phyloP scores from a whole-genome alignment of 2,329 filamentous ascomycete genomes.

The Cladosporium phlei region DNA sequence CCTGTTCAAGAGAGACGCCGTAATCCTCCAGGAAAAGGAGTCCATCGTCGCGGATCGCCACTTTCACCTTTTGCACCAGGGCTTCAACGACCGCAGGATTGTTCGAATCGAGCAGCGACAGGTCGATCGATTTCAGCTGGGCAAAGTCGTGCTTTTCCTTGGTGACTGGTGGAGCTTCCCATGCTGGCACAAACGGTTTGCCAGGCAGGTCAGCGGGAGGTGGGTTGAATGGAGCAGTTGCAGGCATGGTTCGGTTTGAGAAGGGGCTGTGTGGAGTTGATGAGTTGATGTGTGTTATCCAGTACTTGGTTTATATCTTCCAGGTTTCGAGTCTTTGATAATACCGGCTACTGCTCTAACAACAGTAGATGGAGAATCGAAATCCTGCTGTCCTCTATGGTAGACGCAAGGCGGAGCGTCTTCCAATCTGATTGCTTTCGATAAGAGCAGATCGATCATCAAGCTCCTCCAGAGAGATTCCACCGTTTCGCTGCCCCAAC shows the following conservation, averaged over 20 bases:
- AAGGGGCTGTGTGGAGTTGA: neutral
- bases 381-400: too few species aligned
- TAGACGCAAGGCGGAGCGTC: too few species aligned
- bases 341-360: neutral
- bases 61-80: constrained; percentile 39
- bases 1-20: constrained; percentile 44
- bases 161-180: constrained; percentile 42
- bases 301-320: neutral
- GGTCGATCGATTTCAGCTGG: constrained; percentile 30
- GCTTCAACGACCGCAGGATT: constrained; percentile 37
- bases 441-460: too few species aligned
- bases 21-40: constrained; percentile 48
- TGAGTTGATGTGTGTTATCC: neutral
- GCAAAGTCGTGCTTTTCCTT: constrained; percentile 41
- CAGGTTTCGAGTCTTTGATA: too few species aligned
- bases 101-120: constrained; percentile 31
- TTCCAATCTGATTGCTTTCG: too few species aligned
- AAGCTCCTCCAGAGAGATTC: too few species aligned
- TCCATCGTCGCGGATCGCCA: constrained; percentile 32
- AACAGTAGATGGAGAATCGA: too few species aligned
- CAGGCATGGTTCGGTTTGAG: constrained; percentile 20
- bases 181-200: constrained; percentile 38
- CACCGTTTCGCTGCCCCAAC: too few species aligned
- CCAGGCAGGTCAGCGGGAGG: constrained; percentile 35
- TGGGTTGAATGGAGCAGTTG: constrained; percentile 40